Percentiles rank a stretch among this genome's conserved stretches.
Conservation (phyloP, 768 basidiomycete species). For the Boletellus sp. region DNA sequence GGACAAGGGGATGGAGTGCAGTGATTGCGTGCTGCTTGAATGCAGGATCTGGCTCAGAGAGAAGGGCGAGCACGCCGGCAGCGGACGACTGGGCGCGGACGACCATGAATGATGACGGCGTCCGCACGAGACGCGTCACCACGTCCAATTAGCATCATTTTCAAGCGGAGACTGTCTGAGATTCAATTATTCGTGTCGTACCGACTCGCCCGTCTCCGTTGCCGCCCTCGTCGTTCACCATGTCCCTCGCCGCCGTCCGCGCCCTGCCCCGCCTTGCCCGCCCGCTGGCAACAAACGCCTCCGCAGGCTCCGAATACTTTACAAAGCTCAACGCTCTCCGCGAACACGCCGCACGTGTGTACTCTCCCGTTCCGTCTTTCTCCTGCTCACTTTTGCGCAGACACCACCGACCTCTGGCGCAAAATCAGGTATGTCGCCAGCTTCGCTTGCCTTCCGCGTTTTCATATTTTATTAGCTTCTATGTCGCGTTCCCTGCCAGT, state of each 20-base stretch:
- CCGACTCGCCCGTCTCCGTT: slow-evolving; percentile 21
- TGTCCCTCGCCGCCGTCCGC: slow-evolving; percentile 54
- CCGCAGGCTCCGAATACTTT: slow-evolving; percentile 42
- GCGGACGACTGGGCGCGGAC: slow-evolving; percentile 73
- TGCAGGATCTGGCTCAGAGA: slow-evolving; percentile 81
- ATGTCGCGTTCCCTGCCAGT: slow-evolving; percentile 74
- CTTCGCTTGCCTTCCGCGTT: not conserved
- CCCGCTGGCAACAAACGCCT: slow-evolving; percentile 38
- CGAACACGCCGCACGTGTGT: slow-evolving; percentile 63
- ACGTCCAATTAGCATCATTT: slow-evolving; percentile 35
- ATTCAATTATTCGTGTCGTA: slow-evolving; percentile 21
- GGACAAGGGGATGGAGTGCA: slow-evolving; percentile 76
- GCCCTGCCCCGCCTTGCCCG: slow-evolving; percentile 33
- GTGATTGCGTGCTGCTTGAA: slow-evolving; percentile 92
- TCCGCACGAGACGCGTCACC: slow-evolving; percentile 41
- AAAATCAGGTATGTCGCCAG: slow-evolving; percentile 67
- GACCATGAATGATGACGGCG: slow-evolving; percentile 41
- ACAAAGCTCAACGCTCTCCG: slow-evolving; percentile 53
- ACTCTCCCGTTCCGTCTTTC: slow-evolving; percentile 8
- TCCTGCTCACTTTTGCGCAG: slow-evolving; percentile 36
- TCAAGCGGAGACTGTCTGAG: slow-evolving; percentile 32
- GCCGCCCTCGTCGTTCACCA: slow-evolving; percentile 15
- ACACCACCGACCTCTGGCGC: slow-evolving; percentile 78
- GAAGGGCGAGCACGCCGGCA: slow-evolving; percentile 87
- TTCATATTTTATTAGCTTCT: slow-evolving; percentile 48